Conservation (phyloP, 2,329 filamentous ascomycete genomes). For the Penicillium sp. region DNA sequence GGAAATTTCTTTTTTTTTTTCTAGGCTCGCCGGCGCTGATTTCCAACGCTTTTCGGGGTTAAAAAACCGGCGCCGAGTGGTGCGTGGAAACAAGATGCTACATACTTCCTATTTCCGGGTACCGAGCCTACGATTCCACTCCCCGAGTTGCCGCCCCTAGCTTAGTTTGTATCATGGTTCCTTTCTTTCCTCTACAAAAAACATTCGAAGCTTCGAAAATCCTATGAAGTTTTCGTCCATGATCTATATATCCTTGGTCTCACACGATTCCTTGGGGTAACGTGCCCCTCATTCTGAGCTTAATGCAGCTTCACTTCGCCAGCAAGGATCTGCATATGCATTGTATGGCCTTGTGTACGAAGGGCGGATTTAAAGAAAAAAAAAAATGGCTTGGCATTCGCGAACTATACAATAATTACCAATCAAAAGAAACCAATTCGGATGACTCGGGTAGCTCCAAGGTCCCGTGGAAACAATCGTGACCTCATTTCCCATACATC, state of each 20-base stretch:
- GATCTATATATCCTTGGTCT: not conserved
- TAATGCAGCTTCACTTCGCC: not conserved
- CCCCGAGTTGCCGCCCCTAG: not conserved
- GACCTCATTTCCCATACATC: conserved; percentile 10
- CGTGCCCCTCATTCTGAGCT: not conserved
- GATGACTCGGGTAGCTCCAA: conserved; percentile 16
- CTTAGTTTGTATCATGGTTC: not conserved
- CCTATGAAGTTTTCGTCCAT: not conserved
- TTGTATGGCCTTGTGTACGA: not conserved
- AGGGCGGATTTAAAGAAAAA: not conserved
- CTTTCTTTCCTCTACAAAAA: not conserved
- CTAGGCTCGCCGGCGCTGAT: conserved; percentile 11
- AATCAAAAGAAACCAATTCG: conserved; percentile 9
- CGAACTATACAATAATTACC: not conserved
- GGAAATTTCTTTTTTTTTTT: not conserved
- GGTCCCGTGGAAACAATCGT: not conserved
- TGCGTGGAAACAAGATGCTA: conserved; percentile 29
- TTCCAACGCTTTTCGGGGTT: conserved; percentile 31
- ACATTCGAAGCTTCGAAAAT: not conserved
- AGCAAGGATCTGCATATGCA: not conserved
- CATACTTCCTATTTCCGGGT: not conserved
- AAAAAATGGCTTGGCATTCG: not conserved
- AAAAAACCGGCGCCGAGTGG: conserved; percentile 22
- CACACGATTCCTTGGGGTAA: not conserved
- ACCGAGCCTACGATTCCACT: not conserved